Percentiles rank a stretch among this genome's conserved stretches.
Conservation (phyloP, 202 grass and related monocot species). For the Setaria viridis region DNA sequence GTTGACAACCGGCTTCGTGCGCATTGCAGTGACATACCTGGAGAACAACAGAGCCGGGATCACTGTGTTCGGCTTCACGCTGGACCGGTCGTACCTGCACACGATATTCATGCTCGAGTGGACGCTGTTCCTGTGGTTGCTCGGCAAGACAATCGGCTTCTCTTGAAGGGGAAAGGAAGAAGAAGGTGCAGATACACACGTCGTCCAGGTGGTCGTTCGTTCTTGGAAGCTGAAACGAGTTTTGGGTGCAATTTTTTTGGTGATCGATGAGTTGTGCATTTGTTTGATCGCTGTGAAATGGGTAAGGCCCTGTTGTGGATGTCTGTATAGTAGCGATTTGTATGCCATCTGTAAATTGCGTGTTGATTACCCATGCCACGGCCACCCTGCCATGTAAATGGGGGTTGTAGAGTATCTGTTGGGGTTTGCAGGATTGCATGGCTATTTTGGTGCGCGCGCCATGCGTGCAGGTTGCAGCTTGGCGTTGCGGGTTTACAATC, state of each 20-base stretch:
- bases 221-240: neutral
- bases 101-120: slow-evolving; percentile 90
- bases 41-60: slow-evolving; percentile 95
- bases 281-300: neutral
- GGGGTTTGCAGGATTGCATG: neutral
- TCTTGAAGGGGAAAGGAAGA: slow-evolving; percentile 54
- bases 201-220: slow-evolving; percentile 9
- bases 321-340: neutral
- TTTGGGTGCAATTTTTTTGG: slow-evolving; percentile 3
- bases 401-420: neutral
- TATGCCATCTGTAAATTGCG: slow-evolving; percentile 32
- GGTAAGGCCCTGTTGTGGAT: neutral
- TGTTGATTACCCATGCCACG: neutral
- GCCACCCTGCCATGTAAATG: slow-evolving; percentile 11
- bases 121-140: slow-evolving; percentile 88
- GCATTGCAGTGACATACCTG: slow-evolving; percentile 89
- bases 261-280: neutral
- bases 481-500: slow-evolving; percentile 1
- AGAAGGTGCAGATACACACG: neutral
- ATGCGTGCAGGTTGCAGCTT: neutral
- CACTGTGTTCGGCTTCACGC: slow-evolving; percentile 86
- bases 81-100: slow-evolving; percentile 85
- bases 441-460: neutral
- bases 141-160: slow-evolving; percentile 87
- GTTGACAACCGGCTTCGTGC: neutral